Base-by-base conservation (phyloP, 2,329 filamentous ascomycete genomes). In the Nigrospora oryzae region DNA sequence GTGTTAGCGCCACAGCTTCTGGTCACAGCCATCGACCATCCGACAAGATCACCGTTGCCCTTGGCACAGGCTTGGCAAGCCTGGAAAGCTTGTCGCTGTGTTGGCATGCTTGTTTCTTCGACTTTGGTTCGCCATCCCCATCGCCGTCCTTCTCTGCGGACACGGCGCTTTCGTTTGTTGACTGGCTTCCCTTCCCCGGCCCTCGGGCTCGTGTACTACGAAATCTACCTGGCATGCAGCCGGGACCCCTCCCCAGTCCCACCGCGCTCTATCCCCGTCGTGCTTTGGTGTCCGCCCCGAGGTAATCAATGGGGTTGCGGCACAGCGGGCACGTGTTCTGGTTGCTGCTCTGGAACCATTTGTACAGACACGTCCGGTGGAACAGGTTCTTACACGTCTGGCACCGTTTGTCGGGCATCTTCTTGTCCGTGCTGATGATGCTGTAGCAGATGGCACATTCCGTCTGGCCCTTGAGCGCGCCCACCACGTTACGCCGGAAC, bases 401-500 rank as follows among this genome's bases (percentile, higher is more conserved):
- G 63, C 93, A 98, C 44, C 80, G 75, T 74, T 97, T 97, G 63
- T 93, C 91, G 0, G 93, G 93, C 63, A 95, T 80, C 64, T 86
- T 85, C 71, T 87, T 87, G 63, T 96, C 90, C 8, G 79, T 81
- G 15, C 88, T 88, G 51, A 98, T 88, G 59, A 98, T 89, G 48
- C 84, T 89, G 69, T 97, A 97, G 71, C 91, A 97, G 60, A 97
- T 97, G 11, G 93, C 89, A 60, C 93, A 98, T 64, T 98, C 93
- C 16, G 79, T 86, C 65, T 97, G 90, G 33, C 90, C 93, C 68
- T 95, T 93, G 52, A 98, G 75, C 4, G 88, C 87, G 1, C 89
- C 88, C 13, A 84, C 79, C 12, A 98, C 84, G 62, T 97, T 97
- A 51, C 84, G 80, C 51, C 86, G 81, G 73, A 95, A 97, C 10